Conservation (phyloP, 768 basidiomycete genomes). For the Lactarius hengduanensis region DNA sequence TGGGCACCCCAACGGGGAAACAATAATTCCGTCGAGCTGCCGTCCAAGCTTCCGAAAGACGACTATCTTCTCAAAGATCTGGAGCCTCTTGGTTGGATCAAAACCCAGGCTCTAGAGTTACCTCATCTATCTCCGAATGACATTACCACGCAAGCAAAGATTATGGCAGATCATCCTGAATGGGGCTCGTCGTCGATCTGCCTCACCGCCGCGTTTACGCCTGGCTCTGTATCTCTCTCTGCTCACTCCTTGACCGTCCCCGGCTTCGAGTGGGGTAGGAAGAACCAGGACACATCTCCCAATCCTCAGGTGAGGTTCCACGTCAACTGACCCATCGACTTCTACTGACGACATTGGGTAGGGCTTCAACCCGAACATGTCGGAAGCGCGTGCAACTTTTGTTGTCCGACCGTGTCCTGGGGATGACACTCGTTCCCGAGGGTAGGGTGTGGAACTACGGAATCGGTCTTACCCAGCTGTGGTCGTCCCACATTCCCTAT, state of each 20-base stretch:
- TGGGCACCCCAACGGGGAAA: conserved; percentile 98
- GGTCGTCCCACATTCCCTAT: conserved; percentile 80
- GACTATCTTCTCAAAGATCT: conserved; percentile 94
- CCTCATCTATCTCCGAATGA: conserved; percentile 91
- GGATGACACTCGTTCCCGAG: conserved; percentile 92
- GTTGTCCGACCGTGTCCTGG: conserved; percentile 92
- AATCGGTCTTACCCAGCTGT: conserved; percentile 88
- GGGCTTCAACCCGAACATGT: conserved; percentile 99
- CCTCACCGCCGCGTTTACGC: conserved; percentile 93
- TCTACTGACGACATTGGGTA: conserved; percentile 31
- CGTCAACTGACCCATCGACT: conserved; percentile 5
- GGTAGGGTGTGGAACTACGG: conserved; percentile 98
- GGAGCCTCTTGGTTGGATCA: conserved; percentile 94
- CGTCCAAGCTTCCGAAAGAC: conserved; percentile 85
- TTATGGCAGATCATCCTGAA: conserved; percentile 96
- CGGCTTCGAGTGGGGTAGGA: conserved; percentile 98
- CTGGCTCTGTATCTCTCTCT: conserved; percentile 94
- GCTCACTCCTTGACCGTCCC: conserved; percentile 87
- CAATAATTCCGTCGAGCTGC: conserved; percentile 92
- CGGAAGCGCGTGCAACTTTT: conserved; percentile 92
- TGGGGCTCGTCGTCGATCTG: conserved; percentile 94
- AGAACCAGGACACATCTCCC: conserved; percentile 81
- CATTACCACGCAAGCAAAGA: conserved; percentile 89
- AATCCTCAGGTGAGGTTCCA: conserved; percentile 61
- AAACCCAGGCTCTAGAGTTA: conserved; percentile 93